A percentile compares a stretch with the other conserved stretches of the same genome.
These are phyloP conservation scores for Penstemon davidsonii DNA, from an alignment of 257 asterid species.

Conservation along the genomic window DNA sequence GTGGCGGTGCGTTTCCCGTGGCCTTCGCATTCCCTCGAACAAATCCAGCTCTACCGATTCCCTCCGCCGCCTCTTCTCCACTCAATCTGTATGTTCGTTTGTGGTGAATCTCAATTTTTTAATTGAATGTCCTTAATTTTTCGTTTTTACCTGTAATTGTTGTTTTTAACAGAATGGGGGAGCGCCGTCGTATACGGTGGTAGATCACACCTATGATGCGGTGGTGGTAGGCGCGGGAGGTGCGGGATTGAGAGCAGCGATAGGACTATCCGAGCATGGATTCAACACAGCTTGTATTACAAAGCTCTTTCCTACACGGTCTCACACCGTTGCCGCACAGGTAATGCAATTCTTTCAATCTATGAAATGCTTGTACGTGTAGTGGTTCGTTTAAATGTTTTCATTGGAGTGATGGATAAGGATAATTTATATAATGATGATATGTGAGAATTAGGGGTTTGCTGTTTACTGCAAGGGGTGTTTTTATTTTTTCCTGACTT, in stretches of 20 bases:
- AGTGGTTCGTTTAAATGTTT: no score
- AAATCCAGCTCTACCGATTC: conserved; percentile 59
- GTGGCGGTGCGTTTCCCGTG: conserved; percentile 97
- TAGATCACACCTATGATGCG: conserved; percentile 98
- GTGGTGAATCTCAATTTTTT: not conserved
- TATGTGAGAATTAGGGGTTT: no score
- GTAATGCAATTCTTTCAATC: conserved; percentile 27
- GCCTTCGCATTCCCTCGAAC: conserved; percentile 59
- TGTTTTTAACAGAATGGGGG: conserved; percentile 53
- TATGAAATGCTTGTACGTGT: no score
- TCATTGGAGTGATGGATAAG: no score
- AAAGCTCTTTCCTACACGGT: conserved; percentile 96
- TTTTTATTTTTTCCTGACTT: no score
- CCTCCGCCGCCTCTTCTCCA: conserved; percentile 62
- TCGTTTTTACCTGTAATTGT: not conserved
- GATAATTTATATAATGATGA: no score
- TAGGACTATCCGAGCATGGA: conserved; percentile 97
- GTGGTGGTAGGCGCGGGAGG: conserved; percentile 99
- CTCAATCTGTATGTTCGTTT: conserved; percentile 49
- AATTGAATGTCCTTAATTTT: not conserved
- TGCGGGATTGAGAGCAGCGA: conserved; percentile 97
- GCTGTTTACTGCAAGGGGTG: no score
- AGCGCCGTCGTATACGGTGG: conserved; percentile 75
- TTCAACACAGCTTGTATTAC: conserved; percentile 98
- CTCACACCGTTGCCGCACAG: conserved; percentile 99